Evolutionary conservation across 176 grass and related monocot species (phyloP).

Genomic region (Zizania latifolia): DNA sequence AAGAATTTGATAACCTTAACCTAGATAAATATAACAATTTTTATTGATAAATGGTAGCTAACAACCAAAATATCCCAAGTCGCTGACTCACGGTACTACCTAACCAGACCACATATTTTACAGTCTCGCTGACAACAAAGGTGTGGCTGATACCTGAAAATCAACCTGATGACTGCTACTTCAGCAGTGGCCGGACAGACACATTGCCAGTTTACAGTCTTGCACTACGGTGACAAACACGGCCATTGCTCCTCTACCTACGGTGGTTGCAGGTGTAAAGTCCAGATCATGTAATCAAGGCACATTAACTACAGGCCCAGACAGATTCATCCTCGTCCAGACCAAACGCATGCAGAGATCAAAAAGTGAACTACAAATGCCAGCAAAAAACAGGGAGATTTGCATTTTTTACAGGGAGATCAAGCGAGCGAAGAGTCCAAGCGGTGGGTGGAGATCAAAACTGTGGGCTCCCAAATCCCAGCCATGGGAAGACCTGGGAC

Average conservation of each 20-base stretch:
- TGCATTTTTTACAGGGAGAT: background rate
- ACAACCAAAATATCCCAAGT: too few relatives aligned
- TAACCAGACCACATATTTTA: too few relatives aligned
- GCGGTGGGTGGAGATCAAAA: background rate
- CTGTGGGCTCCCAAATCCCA: background rate
- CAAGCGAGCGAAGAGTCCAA: background rate
- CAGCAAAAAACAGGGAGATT: background rate
- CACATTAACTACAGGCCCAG: background rate
- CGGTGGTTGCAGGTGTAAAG: background rate
- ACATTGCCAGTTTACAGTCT: background rate
- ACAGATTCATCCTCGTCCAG: background rate
- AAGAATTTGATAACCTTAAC: too few relatives aligned
- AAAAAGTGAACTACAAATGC: background rate
- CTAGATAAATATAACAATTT: too few relatives aligned
- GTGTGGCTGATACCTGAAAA: too few relatives aligned
- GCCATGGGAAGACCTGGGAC: background rate
- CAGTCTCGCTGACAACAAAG: too few relatives aligned
- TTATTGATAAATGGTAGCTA: too few relatives aligned
- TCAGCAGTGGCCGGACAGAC: too few relatives aligned
- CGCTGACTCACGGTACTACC: too few relatives aligned
- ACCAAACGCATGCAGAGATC: background rate
- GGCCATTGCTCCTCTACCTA: background rate
- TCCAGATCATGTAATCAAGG: background rate
- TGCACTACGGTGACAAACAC: background rate
- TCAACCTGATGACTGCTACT: background rate